These are phyloP conservation scores for Oidiodendron maius DNA, from an alignment of 495 filamentous ascomycete genomes.

Conservation along the genomic window DNA sequence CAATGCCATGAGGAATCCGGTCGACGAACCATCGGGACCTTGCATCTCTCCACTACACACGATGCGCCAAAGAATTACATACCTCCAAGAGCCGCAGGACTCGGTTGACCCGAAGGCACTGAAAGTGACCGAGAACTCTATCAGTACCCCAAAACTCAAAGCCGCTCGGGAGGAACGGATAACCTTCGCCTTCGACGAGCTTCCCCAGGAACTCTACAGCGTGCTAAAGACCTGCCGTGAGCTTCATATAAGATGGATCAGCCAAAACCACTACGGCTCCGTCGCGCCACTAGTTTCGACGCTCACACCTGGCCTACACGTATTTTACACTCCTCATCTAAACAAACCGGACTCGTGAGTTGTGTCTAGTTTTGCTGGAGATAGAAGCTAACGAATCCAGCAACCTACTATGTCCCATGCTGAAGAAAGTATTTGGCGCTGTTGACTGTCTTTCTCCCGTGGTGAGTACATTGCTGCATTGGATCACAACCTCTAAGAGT, in stretches of 20 bases:
- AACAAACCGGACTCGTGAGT: slow-evolving; percentile 31
- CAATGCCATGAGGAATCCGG: background rate
- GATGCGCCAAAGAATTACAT: slow-evolving; percentile 88
- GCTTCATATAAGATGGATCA: slow-evolving; percentile 77
- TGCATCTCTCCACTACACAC: slow-evolving; percentile 11
- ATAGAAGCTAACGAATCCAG: slow-evolving; percentile 1
- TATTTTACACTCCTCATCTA: slow-evolving; percentile 61
- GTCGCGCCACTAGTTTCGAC: slow-evolving; percentile 67
- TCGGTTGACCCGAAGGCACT: slow-evolving; percentile 56
- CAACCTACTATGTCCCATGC: slow-evolving; percentile 48
- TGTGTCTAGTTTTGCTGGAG: background rate
- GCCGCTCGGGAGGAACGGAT: slow-evolving; percentile 76
- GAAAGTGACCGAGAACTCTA: slow-evolving; percentile 36
- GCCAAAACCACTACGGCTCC: slow-evolving; percentile 45
- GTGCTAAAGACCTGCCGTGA: slow-evolving; percentile 64
- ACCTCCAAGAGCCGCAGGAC: slow-evolving; percentile 56
- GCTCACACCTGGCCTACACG: slow-evolving; percentile 75
- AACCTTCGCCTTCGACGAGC: slow-evolving; percentile 66
- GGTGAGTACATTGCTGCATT: slow-evolving; percentile 26
- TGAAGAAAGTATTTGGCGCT: slow-evolving; percentile 56
- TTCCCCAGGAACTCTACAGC: slow-evolving; percentile 60
- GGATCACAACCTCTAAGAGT: slow-evolving; percentile 7
- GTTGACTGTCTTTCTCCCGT: slow-evolving; percentile 46
- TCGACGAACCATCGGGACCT: slow-evolving; percentile 3
- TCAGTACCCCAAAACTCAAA: slow-evolving; percentile 49